Evolutionary conservation across 1,139 yeast genomes (phyloP).

Genomic region (Geotrichum europaeum): DNA sequence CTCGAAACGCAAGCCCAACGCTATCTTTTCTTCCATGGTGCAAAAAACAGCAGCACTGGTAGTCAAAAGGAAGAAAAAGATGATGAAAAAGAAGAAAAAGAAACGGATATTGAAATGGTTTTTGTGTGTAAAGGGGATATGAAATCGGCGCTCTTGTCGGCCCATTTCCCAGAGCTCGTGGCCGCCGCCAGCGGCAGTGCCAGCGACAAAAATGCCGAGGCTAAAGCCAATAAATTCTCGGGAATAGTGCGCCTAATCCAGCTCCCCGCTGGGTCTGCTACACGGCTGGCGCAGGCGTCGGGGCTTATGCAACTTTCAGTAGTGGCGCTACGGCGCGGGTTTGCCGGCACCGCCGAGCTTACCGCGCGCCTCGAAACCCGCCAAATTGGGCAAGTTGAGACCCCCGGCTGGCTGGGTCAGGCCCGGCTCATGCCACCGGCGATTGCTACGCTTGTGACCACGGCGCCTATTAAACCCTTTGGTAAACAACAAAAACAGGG

Average conservation of each 20-base stretch:
- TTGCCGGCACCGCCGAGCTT: neutral
- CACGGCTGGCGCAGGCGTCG: constrained; percentile 2
- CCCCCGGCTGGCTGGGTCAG: constrained; percentile 15
- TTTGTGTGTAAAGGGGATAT: constrained; percentile 15
- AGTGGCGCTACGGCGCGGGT: constrained; percentile 6
- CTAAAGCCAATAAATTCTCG: neutral
- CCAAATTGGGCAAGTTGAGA: constrained; percentile 1
- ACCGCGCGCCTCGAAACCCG: neutral
- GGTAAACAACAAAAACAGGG: neutral
- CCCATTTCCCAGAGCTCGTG: constrained; percentile 12
- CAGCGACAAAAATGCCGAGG: neutral
- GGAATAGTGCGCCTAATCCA: constrained; percentile 7
- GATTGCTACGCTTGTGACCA: constrained; percentile 9
- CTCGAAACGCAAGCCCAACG: constrained; percentile 9
- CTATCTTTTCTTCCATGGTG: neutral
- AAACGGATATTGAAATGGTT: neutral
- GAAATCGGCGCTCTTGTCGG: constrained; percentile 10
- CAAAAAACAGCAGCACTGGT: neutral
- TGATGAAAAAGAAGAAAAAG: neutral
- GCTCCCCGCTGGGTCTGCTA: constrained; percentile 10
- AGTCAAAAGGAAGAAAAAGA: neutral
- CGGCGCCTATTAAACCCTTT: constrained; percentile 10
- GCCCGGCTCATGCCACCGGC: constrained; percentile 5
- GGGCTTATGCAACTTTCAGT: constrained; percentile 9
- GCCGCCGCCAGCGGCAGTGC: constrained; percentile 1